Conservation (phyloP, 164 flowering plant genomes). For the Berberis vulgaris region DNA sequence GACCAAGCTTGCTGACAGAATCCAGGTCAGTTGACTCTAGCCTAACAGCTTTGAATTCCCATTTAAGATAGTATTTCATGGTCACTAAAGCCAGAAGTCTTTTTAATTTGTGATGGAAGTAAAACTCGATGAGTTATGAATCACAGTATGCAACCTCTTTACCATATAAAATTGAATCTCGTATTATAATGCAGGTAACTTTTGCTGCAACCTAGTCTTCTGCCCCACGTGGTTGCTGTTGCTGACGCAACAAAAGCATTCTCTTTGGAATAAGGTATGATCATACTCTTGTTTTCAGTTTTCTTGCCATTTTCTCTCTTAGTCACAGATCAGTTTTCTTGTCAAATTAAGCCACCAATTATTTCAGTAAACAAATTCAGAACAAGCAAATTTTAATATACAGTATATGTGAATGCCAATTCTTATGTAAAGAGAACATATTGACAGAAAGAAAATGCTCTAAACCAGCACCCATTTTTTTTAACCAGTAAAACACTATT, state of each 20-base stretch:
- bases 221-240: constrained; percentile 8
- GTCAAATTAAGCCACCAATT: not conserved
- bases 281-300: not conserved
- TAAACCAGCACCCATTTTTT: not conserved
- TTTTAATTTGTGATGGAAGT: not conserved
- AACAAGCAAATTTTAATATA: not conserved
- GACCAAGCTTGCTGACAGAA: constrained; percentile 12
- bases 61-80: not conserved
- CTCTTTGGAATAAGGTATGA: constrained; percentile 13
- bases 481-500: not conserved
- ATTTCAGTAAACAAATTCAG: not conserved
- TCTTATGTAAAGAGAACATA: not conserved
- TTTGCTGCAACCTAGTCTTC: constrained; percentile 5
- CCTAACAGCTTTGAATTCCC: not conserved
- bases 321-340: not conserved
- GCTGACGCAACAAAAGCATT: constrained; percentile 8
- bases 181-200: constrained; percentile 1
- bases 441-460: not conserved
- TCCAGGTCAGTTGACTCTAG: constrained; percentile 15
- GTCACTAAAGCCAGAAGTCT: not conserved
- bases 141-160: not conserved
- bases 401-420: too few relatives aligned
- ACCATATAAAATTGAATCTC: not conserved
- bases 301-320: not conserved
- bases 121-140: not conserved